Evolutionary conservation across 495 filamentous ascomycete species (phyloP).

Genomic region (Durotheca rogersii): DNA sequence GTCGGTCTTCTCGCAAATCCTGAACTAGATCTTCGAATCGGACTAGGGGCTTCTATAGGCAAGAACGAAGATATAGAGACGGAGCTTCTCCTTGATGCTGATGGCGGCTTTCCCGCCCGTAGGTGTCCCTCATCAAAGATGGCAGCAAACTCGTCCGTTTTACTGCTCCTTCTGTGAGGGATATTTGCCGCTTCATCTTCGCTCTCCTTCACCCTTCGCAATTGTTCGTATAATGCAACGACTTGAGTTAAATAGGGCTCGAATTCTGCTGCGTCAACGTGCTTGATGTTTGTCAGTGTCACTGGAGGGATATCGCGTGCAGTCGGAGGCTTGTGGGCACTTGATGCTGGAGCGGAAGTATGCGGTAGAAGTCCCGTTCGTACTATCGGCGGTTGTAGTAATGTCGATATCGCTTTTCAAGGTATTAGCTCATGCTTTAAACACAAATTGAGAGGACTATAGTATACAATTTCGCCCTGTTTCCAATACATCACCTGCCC

Average conservation of each 20-base stretch:
- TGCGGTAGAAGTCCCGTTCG: constrained; percentile 70
- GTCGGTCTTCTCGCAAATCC: no score
- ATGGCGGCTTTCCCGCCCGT: constrained; percentile 5
- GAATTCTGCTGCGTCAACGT: constrained; percentile 67
- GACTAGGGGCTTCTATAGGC: constrained; percentile 37
- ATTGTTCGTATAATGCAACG: constrained; percentile 66
- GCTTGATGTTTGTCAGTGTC: constrained; percentile 70
- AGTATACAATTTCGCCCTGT: no score
- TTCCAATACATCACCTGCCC: no score
- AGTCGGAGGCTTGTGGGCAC: constrained; percentile 65
- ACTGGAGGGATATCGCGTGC: constrained; percentile 80
- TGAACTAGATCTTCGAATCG: no score
- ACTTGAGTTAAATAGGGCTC: constrained; percentile 71
- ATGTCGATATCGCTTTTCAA: constrained; percentile 82
- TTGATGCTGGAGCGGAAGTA: constrained; percentile 51
- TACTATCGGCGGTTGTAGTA: constrained; percentile 72
- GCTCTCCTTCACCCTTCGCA: constrained; percentile 63
- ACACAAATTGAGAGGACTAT: no score
- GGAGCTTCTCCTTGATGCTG: constrained; percentile 28
- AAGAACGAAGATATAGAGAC: constrained; percentile 30
- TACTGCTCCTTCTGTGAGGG: constrained; percentile 44
- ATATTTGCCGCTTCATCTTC: constrained; percentile 49
- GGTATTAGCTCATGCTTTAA: no score
- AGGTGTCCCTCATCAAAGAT: constrained; percentile 11
- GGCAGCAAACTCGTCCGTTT: constrained; percentile 41